Evolutionary conservation across 1,139 yeast genomes (phyloP), one percentile per base, ranked within the genome.

Genomic region (Hyphopichia pseudoburtonii): DNA sequence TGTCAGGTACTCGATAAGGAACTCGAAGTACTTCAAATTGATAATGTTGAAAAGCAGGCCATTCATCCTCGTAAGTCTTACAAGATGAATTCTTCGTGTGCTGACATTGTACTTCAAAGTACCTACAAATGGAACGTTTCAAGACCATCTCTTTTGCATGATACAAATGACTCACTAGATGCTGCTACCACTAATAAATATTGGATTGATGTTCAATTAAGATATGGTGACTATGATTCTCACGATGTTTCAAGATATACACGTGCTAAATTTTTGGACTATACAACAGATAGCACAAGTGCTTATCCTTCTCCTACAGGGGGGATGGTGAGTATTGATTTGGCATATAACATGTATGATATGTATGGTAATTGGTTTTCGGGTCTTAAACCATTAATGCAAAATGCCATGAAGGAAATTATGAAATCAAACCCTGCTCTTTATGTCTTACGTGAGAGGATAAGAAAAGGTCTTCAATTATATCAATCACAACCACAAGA

Each of bases 351-450:
- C 59, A 86, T 89, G 84, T 89, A 87, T 56, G 97, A 89, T 60
- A 92, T 95, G 0, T 94, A 88, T 60, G 99, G 98, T 25, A 89
- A 88, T 52, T 94, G 98, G 97, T 86, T 92, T 66, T 92, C 95
- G 3, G 97, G 97, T 1, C 66, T 92, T 59, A 94, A 94, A 57
- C 88, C 90, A 4, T 69, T 94, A 53, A 71, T 92, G 67, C 95
- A 86, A 54, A 88, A 84, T 54, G 95, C 97, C 14, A 83, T 94
- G 96, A 77, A 79, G 45, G 94, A 94, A 38, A 86, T 94, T 34
- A 87, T 90, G 96, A 89, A 87, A 55, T 86, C 94, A 2, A 92
- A 92, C 51, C 97, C 98, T 0, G 96, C 98, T 0, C 62, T 94
- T 35, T 86, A 83, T 56, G 97, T 92, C 21, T 70, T 94, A 37